These are phyloP conservation scores for Solanum paucissectum DNA, from an alignment of 257 asterid genomes.

Conservation along the genomic window DNA sequence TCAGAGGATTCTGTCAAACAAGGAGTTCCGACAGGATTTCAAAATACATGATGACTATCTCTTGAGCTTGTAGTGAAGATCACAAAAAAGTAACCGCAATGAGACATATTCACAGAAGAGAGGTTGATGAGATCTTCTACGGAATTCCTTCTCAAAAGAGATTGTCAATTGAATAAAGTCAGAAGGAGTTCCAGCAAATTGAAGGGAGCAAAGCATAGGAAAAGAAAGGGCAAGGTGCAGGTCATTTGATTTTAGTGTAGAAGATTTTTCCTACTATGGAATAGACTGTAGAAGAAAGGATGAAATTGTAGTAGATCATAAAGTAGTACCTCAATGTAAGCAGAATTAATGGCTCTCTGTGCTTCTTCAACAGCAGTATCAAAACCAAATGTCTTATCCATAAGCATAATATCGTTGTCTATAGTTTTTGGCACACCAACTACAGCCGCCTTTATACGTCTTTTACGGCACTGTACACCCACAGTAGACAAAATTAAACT, in stretches of 20 bases:
- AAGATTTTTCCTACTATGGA: neutral
- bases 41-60: neutral
- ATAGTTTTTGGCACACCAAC: conserved; percentile 98
- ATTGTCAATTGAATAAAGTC: neutral
- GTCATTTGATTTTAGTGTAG: neutral
- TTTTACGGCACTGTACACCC: conserved; percentile 56
- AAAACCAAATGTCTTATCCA: conserved; percentile 97
- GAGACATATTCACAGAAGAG: neutral
- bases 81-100: neutral
- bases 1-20: neutral
- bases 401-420: conserved; percentile 88
- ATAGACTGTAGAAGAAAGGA: neutral
- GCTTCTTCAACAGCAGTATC: conserved; percentile 99
- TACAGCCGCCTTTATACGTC: conserved; percentile 60
- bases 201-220: neutral
- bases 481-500: conserved; percentile 6
- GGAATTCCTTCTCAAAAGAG: neutral
- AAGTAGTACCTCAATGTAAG: conserved; percentile 69
- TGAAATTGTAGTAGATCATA: neutral
- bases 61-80: neutral
- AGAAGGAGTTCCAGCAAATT: neutral
- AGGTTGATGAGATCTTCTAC: neutral
- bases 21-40: neutral
- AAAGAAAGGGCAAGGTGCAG: neutral
- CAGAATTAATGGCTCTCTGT: conserved; percentile 87